Percentiles rank a stretch among this genome's conserved stretches.
phyloP scores from a whole-genome alignment of 83 land plant species.

The Thuja plicata region DNA sequence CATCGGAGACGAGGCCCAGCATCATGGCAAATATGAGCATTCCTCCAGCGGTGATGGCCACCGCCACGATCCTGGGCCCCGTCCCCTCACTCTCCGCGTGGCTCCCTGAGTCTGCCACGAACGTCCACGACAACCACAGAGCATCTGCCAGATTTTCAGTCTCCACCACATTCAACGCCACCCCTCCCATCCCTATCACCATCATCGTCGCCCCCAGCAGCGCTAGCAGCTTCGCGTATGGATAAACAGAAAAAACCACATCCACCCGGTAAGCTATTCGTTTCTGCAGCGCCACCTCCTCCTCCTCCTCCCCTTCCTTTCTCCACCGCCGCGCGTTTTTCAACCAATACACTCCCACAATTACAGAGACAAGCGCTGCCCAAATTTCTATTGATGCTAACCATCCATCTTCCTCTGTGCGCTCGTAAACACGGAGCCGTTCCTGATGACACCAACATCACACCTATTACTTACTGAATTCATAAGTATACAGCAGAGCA shows the following conservation, averaged over 20 bases:
- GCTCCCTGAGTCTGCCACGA: constrained; percentile 82
- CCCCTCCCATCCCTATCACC: constrained; percentile 71
- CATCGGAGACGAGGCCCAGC: constrained; percentile 89
- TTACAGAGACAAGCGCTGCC: neutral
- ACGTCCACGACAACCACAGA: constrained; percentile 83
- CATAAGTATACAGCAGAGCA: neutral
- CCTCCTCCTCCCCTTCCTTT: constrained; percentile 22
- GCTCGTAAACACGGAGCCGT: neutral
- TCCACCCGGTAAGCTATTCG: constrained; percentile 77
- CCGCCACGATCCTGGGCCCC: constrained; percentile 71
- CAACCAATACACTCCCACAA: neutral
- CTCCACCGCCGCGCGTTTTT: neutral
- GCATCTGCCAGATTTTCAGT: constrained; percentile 56
- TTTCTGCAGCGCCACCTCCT: constrained; percentile 73
- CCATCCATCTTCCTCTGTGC: neutral
- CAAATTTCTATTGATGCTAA: neutral
- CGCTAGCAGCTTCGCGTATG: constrained; percentile 74
- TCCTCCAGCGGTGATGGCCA: constrained; percentile 74
- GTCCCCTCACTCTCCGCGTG: constrained; percentile 70
- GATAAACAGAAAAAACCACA: constrained; percentile 67
- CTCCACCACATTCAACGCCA: constrained; percentile 67
- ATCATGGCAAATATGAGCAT: constrained; percentile 90
- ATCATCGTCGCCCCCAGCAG: constrained; percentile 63
- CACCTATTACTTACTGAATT: neutral
- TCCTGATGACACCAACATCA: neutral